These are phyloP conservation scores for Zopfia rhizophila DNA, from an alignment of 2,329 filamentous ascomycete genomes.

Conservation along the genomic window DNA sequence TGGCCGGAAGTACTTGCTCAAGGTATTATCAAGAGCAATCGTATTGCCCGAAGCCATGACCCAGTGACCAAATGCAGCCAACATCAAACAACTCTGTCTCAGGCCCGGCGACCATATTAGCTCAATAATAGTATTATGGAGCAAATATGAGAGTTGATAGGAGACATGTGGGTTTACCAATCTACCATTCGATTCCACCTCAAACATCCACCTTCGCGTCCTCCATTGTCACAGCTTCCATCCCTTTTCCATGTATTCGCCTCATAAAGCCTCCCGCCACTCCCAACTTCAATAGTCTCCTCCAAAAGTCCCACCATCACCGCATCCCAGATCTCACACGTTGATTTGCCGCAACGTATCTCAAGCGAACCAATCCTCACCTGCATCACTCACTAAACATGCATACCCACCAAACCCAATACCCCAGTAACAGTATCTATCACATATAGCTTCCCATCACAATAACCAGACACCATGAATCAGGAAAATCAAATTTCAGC, in stretches of 20 bases:
- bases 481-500: slow-evolving; percentile 16
- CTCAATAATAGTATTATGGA: too few relatives aligned
- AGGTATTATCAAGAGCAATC: too few relatives aligned
- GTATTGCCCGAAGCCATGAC: too few relatives aligned
- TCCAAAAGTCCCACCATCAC: slow-evolving; percentile 17
- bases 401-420: slow-evolving; percentile 23
- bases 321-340: slow-evolving; percentile 22
- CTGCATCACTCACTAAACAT: slow-evolving; percentile 31
- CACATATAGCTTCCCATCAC: slow-evolving; percentile 22
- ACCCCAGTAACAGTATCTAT: slow-evolving; percentile 38
- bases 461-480: slow-evolving; percentile 17
- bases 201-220: too few relatives aligned
- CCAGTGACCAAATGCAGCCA: too few relatives aligned
- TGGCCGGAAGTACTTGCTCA: too few relatives aligned
- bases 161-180: not conserved
- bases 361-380: slow-evolving; percentile 36
- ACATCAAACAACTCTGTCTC: too few relatives aligned
- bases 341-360: slow-evolving; percentile 38
- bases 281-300: slow-evolving; percentile 18
- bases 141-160: too few relatives aligned
- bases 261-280: slow-evolving; percentile 21
- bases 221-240: slow-evolving; percentile 9
- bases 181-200: not conserved
- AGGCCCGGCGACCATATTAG: too few relatives aligned
- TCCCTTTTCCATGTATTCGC: slow-evolving; percentile 39